Conservation (phyloP, 495 filamentous ascomycete species). For the Ramalina intermedia region DNA sequence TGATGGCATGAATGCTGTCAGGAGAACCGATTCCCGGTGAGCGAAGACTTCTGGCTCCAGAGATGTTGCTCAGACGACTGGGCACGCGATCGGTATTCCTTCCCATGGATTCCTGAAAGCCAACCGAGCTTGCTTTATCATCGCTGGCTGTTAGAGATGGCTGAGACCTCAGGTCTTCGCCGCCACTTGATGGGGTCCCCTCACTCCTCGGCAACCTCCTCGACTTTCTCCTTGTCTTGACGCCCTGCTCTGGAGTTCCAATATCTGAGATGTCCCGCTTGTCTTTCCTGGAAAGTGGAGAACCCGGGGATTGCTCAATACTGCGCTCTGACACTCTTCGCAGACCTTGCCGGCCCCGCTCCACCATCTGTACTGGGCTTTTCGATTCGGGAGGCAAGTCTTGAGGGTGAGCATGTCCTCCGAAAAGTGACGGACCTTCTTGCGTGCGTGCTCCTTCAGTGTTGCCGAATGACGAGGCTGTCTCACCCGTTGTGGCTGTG, state of each 20-base stretch:
- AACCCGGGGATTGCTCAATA: conserved; percentile 20
- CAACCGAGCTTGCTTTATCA: not conserved
- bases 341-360: conserved; percentile 15
- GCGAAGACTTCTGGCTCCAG: conserved; percentile 9
- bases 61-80: conserved; percentile 21
- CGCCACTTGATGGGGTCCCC: too few relatives aligned
- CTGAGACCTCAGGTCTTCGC: too few relatives aligned
- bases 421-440: conserved; percentile 15
- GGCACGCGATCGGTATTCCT: conserved; percentile 13
- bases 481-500: not conserved
- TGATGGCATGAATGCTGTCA: conserved; percentile 25
- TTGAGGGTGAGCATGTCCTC: conserved; percentile 13
- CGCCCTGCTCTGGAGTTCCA: conserved; percentile 18
- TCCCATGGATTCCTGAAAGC: not conserved
- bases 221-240: conserved; percentile 15
- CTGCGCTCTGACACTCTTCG: conserved; percentile 28
- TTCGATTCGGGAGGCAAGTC: conserved; percentile 7
- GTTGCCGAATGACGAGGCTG: conserved; percentile 5
- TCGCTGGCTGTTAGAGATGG: not conserved
- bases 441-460: not conserved
- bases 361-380: conserved; percentile 8
- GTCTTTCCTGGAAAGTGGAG: conserved; percentile 23
- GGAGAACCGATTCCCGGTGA: conserved; percentile 26
- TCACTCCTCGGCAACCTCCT: not conserved
- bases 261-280: conserved; percentile 16